Evolutionary conservation across 106 monocot species (phyloP).

Genomic region (Dendrobium catenatum): DNA sequence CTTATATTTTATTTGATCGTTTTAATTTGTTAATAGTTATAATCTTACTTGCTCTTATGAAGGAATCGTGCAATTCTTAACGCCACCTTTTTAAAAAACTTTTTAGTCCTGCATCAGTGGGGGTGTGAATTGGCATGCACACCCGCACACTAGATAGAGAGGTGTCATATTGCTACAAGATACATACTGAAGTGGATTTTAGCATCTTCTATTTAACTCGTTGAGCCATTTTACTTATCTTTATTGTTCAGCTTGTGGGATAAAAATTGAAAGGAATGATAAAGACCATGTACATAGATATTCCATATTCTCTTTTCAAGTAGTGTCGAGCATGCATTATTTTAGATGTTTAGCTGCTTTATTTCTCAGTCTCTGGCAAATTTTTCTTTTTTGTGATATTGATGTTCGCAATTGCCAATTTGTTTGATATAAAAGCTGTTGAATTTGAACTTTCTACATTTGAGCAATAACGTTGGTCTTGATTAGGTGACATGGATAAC

Average conservation of each 20-base stretch:
- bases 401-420: background rate
- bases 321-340: background rate
- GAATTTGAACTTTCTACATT: conserved; percentile 9
- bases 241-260: too few species aligned
- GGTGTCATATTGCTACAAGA: background rate
- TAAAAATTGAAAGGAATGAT: too few species aligned
- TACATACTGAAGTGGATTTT: background rate
- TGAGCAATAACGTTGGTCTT: conserved; percentile 12
- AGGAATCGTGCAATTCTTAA: too few species aligned
- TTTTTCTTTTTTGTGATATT: background rate
- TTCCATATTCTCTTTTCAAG: too few species aligned
- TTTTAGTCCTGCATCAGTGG: too few species aligned
- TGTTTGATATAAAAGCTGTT: background rate
- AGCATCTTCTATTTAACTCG: background rate
- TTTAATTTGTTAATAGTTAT: too few species aligned
- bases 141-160: too few species aligned
- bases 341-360: background rate
- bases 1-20: too few species aligned
- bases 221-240: background rate
- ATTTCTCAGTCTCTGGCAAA: background rate
- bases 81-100: too few species aligned
- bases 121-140: too few species aligned
- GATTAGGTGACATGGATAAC: conserved; percentile 72
- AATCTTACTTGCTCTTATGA: too few species aligned
- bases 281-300: too few species aligned